These are phyloP conservation scores for Barnettozyma salicaria DNA, from an alignment of 805 yeast genomes.

Conservation along the genomic window DNA sequence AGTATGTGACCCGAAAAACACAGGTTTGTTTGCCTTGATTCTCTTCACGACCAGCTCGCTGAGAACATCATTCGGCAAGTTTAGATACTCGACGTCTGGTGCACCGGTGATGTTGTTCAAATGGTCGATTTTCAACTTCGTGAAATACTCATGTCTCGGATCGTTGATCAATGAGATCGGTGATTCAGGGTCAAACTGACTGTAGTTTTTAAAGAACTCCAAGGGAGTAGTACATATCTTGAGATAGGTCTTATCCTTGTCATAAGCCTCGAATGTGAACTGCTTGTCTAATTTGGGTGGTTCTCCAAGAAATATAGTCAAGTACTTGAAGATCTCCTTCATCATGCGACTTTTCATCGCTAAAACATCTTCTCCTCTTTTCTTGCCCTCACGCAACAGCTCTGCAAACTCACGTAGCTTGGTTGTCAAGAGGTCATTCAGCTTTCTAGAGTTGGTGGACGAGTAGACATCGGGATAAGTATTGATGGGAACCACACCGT, in stretches of 20 bases:
- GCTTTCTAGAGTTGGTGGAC: conserved; percentile 41
- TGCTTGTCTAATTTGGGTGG: conserved; percentile 70
- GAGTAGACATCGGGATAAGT: conserved; percentile 63
- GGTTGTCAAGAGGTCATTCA: conserved; percentile 60
- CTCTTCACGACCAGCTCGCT: conserved; percentile 60
- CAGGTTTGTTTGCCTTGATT: conserved; percentile 67
- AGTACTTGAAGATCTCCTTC: conserved; percentile 56
- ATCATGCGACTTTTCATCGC: conserved; percentile 44
- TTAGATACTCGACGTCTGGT: conserved; percentile 69
- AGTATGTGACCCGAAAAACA: conserved; percentile 88
- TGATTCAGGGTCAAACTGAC: conserved; percentile 45
- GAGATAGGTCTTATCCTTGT: conserved; percentile 56
- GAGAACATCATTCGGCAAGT: conserved; percentile 52
- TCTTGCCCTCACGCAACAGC: conserved; percentile 40
- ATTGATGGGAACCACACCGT: conserved; percentile 74
- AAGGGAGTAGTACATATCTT: conserved; percentile 53
- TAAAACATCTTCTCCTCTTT: conserved; percentile 12
- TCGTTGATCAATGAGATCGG: conserved; percentile 70
- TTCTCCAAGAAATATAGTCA: conserved; percentile 65
- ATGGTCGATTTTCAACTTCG: conserved; percentile 63
- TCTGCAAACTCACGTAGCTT: conserved; percentile 77
- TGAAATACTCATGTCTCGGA: conserved; percentile 67
- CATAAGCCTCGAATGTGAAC: conserved; percentile 70
- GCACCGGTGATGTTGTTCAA: conserved; percentile 62
- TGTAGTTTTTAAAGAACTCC: conserved; percentile 50